These are phyloP conservation scores for Paxillus rubicundulus DNA, from an alignment of 768 basidiomycete genomes.

Conservation along the genomic window DNA sequence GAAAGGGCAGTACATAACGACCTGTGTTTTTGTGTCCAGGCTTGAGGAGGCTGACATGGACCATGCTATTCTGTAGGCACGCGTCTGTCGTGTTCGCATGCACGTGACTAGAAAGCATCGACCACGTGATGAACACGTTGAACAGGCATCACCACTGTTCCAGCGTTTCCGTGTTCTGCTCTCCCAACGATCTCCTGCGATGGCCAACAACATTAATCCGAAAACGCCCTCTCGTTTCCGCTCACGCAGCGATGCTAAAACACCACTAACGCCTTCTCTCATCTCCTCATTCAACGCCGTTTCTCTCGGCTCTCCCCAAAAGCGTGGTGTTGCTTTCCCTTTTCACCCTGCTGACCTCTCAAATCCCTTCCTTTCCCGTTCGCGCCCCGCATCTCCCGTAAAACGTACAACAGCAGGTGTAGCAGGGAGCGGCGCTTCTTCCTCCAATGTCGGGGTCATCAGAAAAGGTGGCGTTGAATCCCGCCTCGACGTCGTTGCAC, in stretches of 20 bases:
- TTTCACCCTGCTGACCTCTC: slow-evolving; percentile 44
- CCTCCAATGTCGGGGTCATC: slow-evolving; percentile 71
- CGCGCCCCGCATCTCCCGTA: slow-evolving; percentile 60
- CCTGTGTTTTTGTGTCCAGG: no score
- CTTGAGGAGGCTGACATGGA: slow-evolving; percentile 19
- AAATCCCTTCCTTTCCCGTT: slow-evolving; percentile 62
- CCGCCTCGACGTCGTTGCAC: slow-evolving; percentile 70
- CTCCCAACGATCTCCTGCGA: slow-evolving; percentile 3
- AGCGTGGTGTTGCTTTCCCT: slow-evolving; percentile 11
- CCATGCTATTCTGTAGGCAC: neutral
- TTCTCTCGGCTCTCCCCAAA: slow-evolving; percentile 31
- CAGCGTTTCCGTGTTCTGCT: neutral
- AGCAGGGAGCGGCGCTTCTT: slow-evolving; percentile 50
- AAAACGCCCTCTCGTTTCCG: slow-evolving; percentile 49
- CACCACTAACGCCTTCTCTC: slow-evolving; percentile 47
- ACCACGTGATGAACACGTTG: slow-evolving; percentile 19
- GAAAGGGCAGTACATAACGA: no score
- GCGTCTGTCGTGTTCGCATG: neutral
- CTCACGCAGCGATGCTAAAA: slow-evolving; percentile 49
- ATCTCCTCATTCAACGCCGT: slow-evolving; percentile 39
- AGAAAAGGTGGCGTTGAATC: slow-evolving; percentile 77
- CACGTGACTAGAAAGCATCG: slow-evolving; percentile 5
- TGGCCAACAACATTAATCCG: slow-evolving; percentile 25
- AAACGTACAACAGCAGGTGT: slow-evolving; percentile 56
- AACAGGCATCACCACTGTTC: neutral